Percentiles rank a stretch among this genome's conserved stretches.
Evolutionary conservation across 2,329 filamentous ascomycete genomes (phyloP).

Genomic region (Sporothrix variecibatus): DNA sequence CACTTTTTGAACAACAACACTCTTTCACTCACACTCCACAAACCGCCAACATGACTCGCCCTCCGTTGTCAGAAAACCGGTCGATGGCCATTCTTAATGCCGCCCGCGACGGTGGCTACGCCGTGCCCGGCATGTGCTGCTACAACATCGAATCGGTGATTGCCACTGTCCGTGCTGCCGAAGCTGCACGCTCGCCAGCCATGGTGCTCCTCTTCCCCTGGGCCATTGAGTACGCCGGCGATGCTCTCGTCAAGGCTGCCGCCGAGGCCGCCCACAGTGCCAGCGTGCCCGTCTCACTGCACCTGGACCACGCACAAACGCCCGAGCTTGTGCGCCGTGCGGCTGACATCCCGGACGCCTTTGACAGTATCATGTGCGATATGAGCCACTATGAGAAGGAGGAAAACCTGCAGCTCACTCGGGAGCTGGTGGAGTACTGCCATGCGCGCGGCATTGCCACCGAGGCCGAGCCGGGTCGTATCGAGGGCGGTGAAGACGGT

Average conservation of each 20-base stretch:
- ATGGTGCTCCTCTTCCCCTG: constrained; percentile 76
- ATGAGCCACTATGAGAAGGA: constrained; percentile 71
- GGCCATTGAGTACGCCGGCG: constrained; percentile 67
- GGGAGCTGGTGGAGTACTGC: constrained; percentile 64
- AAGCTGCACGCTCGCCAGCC: constrained; percentile 65
- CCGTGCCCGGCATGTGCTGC: constrained; percentile 57
- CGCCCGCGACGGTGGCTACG: constrained; percentile 57
- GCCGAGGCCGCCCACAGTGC: constrained; percentile 58
- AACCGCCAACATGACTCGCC: constrained; percentile 39
- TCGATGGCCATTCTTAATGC: constrained; percentile 59
- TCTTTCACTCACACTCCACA: background rate
- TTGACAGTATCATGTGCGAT: constrained; percentile 74
- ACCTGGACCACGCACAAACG: constrained; percentile 68
- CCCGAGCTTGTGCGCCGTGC: constrained; percentile 62
- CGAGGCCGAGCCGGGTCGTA: constrained; percentile 67
- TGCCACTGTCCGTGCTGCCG: constrained; percentile 64
- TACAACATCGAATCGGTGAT: constrained; percentile 54
- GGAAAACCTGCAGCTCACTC: constrained; percentile 64
- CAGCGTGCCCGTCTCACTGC: constrained; percentile 61
- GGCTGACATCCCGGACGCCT: constrained; percentile 58
- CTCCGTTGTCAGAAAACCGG: constrained; percentile 49
- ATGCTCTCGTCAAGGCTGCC: constrained; percentile 56
- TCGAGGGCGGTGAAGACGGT: constrained; percentile 66
- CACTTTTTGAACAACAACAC: background rate
- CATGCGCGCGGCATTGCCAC: constrained; percentile 64